Percentiles rank a stretch among this genome's conserved stretches.
phyloP scores from a whole-genome alignment of 2,329 filamentous ascomycete species.

The Magnaporthales sp. region DNA sequence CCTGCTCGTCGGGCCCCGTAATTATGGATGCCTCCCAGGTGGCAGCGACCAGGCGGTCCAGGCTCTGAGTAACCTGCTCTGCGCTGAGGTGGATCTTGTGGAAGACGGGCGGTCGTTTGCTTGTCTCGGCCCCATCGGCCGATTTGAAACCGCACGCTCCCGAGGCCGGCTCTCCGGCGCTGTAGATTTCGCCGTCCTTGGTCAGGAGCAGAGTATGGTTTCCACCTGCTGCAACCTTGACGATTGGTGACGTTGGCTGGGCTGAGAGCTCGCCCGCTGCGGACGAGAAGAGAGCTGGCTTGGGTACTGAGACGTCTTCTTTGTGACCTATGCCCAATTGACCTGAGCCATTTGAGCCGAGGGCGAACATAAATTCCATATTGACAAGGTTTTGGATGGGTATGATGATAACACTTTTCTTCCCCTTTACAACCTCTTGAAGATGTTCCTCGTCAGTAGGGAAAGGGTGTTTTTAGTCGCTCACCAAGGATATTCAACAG shows the following conservation, averaged over 20 bases:
- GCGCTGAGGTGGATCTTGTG: conserved; percentile 2
- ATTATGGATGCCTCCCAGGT: conserved; percentile 72
- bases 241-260: conserved; percentile 22
- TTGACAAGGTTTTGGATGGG: not conserved
- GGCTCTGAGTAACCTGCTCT: conserved; percentile 10
- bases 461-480: not conserved
- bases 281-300: conserved; percentile 48
- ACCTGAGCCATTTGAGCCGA: conserved; percentile 71
- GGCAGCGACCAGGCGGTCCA: conserved; percentile 48
- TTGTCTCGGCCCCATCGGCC: conserved; percentile 6
- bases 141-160: conserved; percentile 44
- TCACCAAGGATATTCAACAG: not conserved
- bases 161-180: conserved; percentile 49
- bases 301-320: conserved; percentile 61
- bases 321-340: conserved; percentile 65
- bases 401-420: conserved; percentile 5
- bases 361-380: conserved; percentile 52
- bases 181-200: conserved; percentile 50
- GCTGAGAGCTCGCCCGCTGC: conserved; percentile 12
- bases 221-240: conserved; percentile 54
- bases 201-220: conserved; percentile 77
- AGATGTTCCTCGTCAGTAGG: not conserved
- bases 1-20: conserved; percentile 36
- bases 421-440: not conserved
- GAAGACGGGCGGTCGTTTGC: not conserved